A percentile compares a stretch with the other conserved stretches of the same genome.
These are phyloP conservation scores for Curvularia verruculosa DNA, from an alignment of 2,329 filamentous ascomycete genomes.

Conservation along the genomic window DNA sequence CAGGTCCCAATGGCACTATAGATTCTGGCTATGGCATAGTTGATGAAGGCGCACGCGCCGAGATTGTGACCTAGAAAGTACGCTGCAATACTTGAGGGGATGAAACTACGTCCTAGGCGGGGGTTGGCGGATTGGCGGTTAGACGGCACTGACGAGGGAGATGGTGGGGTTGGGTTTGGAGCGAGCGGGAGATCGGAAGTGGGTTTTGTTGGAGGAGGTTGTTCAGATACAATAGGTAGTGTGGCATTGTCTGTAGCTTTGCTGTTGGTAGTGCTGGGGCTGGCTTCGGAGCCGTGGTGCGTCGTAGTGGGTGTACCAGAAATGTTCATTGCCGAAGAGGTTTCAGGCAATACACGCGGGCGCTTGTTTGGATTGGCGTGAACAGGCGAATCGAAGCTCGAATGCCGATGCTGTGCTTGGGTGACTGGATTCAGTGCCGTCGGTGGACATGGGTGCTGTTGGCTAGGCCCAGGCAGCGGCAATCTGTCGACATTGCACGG, in stretches of 20 bases:
- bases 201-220: no score
- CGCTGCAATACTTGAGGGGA: conserved; percentile 19
- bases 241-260: not conserved
- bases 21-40: conserved; percentile 21
- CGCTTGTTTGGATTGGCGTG: not conserved
- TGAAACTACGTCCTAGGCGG: not conserved
- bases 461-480: not conserved
- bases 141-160: not conserved
- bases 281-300: no score
- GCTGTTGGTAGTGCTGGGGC: no score
- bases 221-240: not conserved
- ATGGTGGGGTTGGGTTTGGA: not conserved
- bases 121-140: not conserved
- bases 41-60: conserved; percentile 19
- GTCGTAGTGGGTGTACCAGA: not conserved
- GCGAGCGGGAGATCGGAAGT: not conserved
- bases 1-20: conserved; percentile 14
- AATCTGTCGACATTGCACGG: conserved; percentile 14
- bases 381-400: not conserved
- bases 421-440: not conserved
- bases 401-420: not conserved
- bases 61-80: conserved; percentile 25
- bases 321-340: not conserved
- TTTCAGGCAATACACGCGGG: not conserved
- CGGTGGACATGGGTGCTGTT: not conserved